phyloP scores from a whole-genome alignment of 441 rosid species.

The Arabidopsis lyrata region DNA sequence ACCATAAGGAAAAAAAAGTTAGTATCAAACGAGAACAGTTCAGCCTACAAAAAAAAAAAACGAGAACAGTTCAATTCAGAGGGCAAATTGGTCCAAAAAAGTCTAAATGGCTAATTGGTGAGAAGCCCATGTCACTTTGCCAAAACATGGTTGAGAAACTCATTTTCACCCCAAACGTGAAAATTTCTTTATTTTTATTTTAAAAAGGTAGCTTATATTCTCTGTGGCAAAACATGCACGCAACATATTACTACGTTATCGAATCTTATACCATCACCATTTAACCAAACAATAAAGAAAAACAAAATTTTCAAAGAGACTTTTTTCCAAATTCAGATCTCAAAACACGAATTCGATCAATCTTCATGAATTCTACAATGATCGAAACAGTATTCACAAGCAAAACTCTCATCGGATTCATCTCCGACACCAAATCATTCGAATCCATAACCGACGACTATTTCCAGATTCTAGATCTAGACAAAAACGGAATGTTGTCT shows the following conservation, averaged over 20 bases:
- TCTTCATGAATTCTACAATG: slow-evolving; percentile 20
- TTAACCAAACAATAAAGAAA: neutral
- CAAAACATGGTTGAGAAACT: too few species aligned
- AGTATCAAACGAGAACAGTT: too few species aligned
- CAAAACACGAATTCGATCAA: neutral
- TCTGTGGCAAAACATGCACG: slow-evolving; percentile 19
- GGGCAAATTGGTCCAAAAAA: too few species aligned
- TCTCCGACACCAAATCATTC: slow-evolving; percentile 32
- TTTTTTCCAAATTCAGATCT: slow-evolving; percentile 7
- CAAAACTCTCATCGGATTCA: slow-evolving; percentile 35
- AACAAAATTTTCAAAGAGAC: neutral
- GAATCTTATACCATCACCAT: neutral
- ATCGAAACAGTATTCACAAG: slow-evolving; percentile 43
- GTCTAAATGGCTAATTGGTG: too few species aligned
- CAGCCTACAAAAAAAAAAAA: too few species aligned
- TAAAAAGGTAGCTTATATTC: neutral
- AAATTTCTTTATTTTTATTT: too few species aligned
- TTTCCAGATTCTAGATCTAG: slow-evolving; percentile 41
- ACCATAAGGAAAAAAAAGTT: too few species aligned
- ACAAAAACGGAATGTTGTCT: slow-evolving; percentile 38
- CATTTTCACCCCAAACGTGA: too few species aligned
- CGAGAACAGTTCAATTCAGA: too few species aligned
- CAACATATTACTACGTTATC: slow-evolving; percentile 15
- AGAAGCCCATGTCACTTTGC: too few species aligned
- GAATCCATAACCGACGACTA: slow-evolving; percentile 33